phyloP scores from a whole-genome alignment of 345 rosid genomes.

The Salix purpurea region DNA sequence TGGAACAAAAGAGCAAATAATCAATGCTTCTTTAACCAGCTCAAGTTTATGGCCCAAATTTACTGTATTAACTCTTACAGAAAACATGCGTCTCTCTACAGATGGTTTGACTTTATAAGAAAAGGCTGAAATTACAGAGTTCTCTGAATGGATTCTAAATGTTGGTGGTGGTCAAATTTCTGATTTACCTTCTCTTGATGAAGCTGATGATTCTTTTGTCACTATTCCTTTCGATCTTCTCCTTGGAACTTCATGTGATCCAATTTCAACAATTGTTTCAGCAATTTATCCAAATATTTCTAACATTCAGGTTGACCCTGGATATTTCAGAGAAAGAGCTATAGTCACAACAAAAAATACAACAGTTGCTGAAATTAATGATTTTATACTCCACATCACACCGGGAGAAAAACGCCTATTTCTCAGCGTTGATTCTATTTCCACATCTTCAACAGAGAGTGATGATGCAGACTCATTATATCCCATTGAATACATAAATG shows the following conservation, averaged over 20 bases:
- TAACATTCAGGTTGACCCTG: accelerated
- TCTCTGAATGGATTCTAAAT: neutral
- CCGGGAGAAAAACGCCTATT: accelerated
- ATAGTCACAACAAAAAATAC: neutral
- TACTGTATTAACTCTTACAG: too few species aligned
- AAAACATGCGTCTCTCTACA: neutral
- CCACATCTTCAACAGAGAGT: neutral
- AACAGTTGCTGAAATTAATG: neutral
- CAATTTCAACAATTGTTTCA: neutral
- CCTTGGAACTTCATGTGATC: neutral
- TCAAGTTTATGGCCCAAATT: too few species aligned
- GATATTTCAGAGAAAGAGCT: neutral
- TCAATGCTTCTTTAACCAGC: too few species aligned
- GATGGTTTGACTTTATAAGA: too few species aligned
- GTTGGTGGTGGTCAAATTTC: neutral
- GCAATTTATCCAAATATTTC: neutral
- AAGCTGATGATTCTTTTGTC: neutral
- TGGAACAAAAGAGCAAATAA: too few species aligned
- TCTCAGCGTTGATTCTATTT: neutral
- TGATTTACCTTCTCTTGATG: neutral
- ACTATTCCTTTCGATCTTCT: neutral
- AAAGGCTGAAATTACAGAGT: neutral
- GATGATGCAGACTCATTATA: neutral
- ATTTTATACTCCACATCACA: neutral
- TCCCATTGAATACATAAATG: neutral